Evolutionary conservation across 2,329 filamentous ascomycete species (phyloP), one percentile per base, ranked within the genome.

Genomic region (Pyricularia sp.): DNA sequence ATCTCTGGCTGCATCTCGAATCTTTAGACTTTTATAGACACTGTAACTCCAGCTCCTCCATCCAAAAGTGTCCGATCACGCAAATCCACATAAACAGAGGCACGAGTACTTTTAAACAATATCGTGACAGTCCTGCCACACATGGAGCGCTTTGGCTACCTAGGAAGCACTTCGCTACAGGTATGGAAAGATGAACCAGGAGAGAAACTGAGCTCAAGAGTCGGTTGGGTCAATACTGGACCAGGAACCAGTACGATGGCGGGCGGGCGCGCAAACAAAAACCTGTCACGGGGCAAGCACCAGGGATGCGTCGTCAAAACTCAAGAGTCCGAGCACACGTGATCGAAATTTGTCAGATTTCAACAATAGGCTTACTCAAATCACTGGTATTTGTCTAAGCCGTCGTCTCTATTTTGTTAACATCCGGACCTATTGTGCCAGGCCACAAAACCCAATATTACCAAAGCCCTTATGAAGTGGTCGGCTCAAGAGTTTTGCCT

Each of bases 401-500:
- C 59, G 28, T 28, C 28, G 26, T 9, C 26, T 28, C 59, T 63
- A 63, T 63, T 63, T 28, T 63, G 59, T 63, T 20, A 28, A 63
- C 25, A 63, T 63, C 25, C 25, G 59, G 59, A 63, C 25, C 28
- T 36, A 10, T 42, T 65, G 30, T 23, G 9, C 31, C 20, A 33
- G 20, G 30, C 64, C 17, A 33, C 30, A 65, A 42, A 14, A 36
- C 33, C 31, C 20, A 23, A 50, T 26, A 17, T 26, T 11, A 59
- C 55, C 64, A 5, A 31, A 28, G 64, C 69, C 42, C 67, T 69
- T 65, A 66, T 55, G 65, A 68, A 31, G 72, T 71, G 68, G 73
- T 76, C 14, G 76, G 76, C 69, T 77, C 76, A 59, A 77, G 63
- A 9, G 72, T 73, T 59, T 70, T 71, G 68, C 72, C 72, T 28